Base-by-base conservation (phyloP, 176 grass and related monocot genomes). In the Elymus sibiricus region DNA sequence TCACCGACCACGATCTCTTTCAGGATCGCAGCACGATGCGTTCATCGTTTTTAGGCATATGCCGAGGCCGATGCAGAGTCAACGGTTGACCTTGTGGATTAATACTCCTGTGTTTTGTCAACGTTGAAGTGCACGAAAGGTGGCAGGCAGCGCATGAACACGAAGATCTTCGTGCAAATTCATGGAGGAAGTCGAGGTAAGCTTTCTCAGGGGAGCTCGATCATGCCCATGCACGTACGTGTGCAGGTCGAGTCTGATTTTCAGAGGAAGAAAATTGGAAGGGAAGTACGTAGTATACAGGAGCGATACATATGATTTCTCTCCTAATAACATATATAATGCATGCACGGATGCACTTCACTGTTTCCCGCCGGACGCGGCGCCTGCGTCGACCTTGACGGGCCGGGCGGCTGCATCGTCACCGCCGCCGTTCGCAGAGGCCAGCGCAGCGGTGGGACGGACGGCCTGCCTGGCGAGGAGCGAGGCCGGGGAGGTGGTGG, bases 401-500 rank as follows among this genome's bases (percentile, higher is more conserved):
- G 70, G 13, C 14, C 59, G 80, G 17, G 68, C 2, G 1, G 72
- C 32, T 27, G 85, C 1, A 0, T 87, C 84, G 11, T 79, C 80
- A 0, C 44, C 64, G 6, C 24, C 35, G 11, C 68, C 70, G 60
- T 64, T 78, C 1, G 65, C 22, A 0, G 69, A 38, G 11, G 21
- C 62, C 63, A 59, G 8, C 51, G 55, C 24, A 14, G 26, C 27
- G 21, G 69, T 7, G 11, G 67, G 58, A 49, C 66, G 69, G 24
- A 61, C 19, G 27, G 83, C 12, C 0, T 82, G 86, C 1, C 82
- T 89, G 25, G 92, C 82, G 87, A 87, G 93, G 56, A 88, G 82
- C 7, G 86, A 91, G n/a, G 71, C 70, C 63, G 90, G 84, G 0
- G 70, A 86, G 72, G 26, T 2, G 26, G 44, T 47, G 74, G 93